Conservation (phyloP, 1,284 basidiomycete species). For the Ustilago bromivora region DNA sequence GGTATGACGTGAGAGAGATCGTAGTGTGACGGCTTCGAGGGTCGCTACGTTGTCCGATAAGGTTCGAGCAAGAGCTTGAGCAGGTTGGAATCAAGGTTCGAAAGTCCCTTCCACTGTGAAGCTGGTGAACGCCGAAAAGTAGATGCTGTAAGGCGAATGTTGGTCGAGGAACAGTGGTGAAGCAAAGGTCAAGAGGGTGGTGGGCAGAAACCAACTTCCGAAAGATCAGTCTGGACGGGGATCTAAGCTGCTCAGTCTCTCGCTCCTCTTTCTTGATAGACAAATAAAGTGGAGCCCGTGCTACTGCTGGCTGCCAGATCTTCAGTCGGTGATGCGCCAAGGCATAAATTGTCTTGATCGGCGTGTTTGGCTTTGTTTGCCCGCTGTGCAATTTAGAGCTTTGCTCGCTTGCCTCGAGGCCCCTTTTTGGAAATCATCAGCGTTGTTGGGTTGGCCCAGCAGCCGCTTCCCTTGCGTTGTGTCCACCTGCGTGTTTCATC, state of each 20-base stretch:
- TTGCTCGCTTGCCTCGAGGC: background rate
- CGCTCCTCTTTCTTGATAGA: background rate
- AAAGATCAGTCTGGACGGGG: too few species aligned
- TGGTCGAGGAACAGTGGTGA: too few species aligned
- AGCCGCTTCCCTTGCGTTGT: background rate
- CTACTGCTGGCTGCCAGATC: background rate
- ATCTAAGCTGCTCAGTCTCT: background rate
- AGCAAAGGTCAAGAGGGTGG: too few species aligned
- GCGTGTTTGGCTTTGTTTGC: background rate
- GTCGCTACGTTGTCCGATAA: background rate
- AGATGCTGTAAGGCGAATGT: too few species aligned
- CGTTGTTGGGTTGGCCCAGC: background rate
- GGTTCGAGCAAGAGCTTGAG: background rate
- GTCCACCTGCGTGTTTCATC: background rate
- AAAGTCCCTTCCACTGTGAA: background rate
- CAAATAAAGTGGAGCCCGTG: constrained; percentile 5
- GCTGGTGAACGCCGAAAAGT: too few species aligned
- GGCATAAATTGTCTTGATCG: constrained; percentile 1
- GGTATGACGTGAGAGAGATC: background rate
- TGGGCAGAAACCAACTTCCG: too few species aligned
- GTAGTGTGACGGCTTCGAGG: background rate
- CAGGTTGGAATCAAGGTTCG: background rate
- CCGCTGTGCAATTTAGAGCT: background rate
- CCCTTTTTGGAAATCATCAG: background rate
- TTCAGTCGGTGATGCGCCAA: background rate